A percentile compares a stretch with the other conserved stretches of the same genome.
These are phyloP conservation scores for Puccinia novopanici DNA, from an alignment of 1,284 basidiomycete genomes.

Conservation along the genomic window DNA sequence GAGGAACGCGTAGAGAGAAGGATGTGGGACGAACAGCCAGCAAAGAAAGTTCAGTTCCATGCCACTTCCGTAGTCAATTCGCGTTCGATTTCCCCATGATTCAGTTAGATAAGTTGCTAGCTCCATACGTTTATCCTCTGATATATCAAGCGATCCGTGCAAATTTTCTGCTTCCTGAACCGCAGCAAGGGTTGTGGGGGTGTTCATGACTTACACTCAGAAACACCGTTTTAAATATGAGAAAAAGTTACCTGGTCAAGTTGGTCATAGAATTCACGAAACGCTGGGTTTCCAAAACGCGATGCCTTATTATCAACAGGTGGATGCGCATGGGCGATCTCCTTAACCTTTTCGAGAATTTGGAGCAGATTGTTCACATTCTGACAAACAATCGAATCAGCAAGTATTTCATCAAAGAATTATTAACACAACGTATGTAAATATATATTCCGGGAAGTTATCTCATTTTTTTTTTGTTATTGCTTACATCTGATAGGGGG, in stretches of 20 bases:
- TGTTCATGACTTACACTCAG: background rate
- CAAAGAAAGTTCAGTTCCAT: conserved; percentile 98
- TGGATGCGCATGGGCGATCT: conserved; percentile 71
- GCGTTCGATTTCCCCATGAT: conserved; percentile 83
- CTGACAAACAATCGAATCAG: conserved; percentile 60
- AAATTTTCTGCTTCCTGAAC: conserved; percentile 56
- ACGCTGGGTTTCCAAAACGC: conserved; percentile 95
- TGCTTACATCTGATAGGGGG: conserved; percentile 65
- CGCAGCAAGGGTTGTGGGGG: conserved; percentile 27
- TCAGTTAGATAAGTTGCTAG: conserved; percentile 79
- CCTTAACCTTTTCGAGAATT: conserved; percentile 71
- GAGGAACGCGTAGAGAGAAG: background rate
- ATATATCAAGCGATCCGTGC: conserved; percentile 66
- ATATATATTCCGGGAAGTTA: background rate
- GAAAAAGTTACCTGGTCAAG: conserved; percentile 67
- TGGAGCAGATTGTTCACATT: conserved; percentile 67
- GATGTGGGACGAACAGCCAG: conserved; percentile 74
- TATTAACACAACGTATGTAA: conserved; percentile 5
- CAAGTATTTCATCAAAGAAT: conserved; percentile 12
- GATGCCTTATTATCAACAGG: conserved; percentile 87
- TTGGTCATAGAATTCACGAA: conserved; percentile 84
- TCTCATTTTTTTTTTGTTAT: background rate
- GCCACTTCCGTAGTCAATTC: conserved; percentile 97
- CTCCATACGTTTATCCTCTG: conserved; percentile 67
- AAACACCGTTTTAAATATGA: background rate